Evolutionary conservation across 2,329 filamentous ascomycete genomes (phyloP), one percentile per base, ranked within the genome.

Genomic region (Tolypocladium ophioglossoides): DNA sequence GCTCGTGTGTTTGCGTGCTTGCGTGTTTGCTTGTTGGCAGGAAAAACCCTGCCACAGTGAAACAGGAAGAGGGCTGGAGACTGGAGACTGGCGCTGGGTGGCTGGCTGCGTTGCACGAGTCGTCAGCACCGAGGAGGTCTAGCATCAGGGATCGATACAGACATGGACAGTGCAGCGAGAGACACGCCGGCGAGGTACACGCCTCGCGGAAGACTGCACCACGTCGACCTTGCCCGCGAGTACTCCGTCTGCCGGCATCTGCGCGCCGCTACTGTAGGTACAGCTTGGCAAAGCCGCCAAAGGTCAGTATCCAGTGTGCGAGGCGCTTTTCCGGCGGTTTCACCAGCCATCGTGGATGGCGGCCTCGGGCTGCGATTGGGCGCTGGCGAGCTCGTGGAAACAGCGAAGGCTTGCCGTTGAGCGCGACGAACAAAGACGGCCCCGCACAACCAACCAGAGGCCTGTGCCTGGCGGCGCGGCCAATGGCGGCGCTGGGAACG

Each of bases 381-480:
- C 44, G 18, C 44, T 20, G 44, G 27, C 44, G 27, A 32, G 18
- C 27, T 8, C 44, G 44, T 32, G 27, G 27, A n/a, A 47, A 27
- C 44, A 7, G 18, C 40, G 20, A 44, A 41, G 20, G 39, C 39
- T 8, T 11, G 14, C 24, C 22, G 20, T 16, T 12, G 24, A 24
- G 41, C 24, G 24, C 11, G 40, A 41, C 39, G 8, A 44, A 46
- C 20, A 14, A 27, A 7, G 2, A 27, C 18, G 9, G 41, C 14
- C 41, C 22, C 4, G 11, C 4, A 24, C 44, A 27, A 37, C 58
- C 58, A 59, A 59, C 52, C 55, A 54, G 44, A 54, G 50, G 46
- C 46, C 55, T 54, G 58, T 58, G 57, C 58, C 58, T 60, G 58
- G 39, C 44, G 18, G 9, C 18, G 20, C 50, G 53, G 44, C 57